A percentile compares a stretch with the other conserved stretches of the same genome.
These are phyloP conservation scores for Pyrenophora tritici-repentis DNA, from an alignment of 2,329 filamentous ascomycete species.

Conservation along the genomic window DNA sequence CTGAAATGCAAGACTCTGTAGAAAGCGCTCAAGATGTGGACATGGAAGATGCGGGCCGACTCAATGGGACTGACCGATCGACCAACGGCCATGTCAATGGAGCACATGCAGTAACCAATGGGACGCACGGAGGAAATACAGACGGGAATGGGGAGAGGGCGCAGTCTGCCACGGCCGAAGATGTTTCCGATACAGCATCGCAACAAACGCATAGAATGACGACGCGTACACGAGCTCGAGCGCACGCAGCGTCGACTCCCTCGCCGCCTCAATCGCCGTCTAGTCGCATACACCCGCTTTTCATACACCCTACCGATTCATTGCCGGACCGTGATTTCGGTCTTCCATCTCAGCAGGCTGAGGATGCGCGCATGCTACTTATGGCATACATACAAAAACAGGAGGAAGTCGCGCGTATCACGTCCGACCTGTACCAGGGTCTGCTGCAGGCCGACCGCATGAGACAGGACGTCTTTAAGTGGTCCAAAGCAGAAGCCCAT, in stretches of 20 bases:
- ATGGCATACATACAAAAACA: conserved; percentile 83
- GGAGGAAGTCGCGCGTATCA: conserved; percentile 77
- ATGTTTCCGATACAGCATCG: conserved; percentile 51
- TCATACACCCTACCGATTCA: conserved; percentile 66
- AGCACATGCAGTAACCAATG: conserved; percentile 28
- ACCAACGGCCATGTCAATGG: conserved; percentile 24
- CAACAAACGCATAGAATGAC: conserved; percentile 59
- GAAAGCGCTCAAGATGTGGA: conserved; percentile 28
- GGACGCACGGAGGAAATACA: conserved; percentile 19
- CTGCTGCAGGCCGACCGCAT: conserved; percentile 74
- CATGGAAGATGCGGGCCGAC: conserved; percentile 34
- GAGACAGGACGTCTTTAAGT: conserved; percentile 71
- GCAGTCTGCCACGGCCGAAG: conserved; percentile 36
- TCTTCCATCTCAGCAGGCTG: conserved; percentile 73
- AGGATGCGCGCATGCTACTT: conserved; percentile 75
- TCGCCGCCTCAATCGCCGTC: conserved; percentile 53
- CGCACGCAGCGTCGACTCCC: conserved; percentile 50
- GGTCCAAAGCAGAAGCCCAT: conserved; percentile 80
- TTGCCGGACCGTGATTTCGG: conserved; percentile 72
- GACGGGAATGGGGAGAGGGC: conserved; percentile 31
- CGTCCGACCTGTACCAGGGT: conserved; percentile 69
- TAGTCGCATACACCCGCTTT: conserved; percentile 72
- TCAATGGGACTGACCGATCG: conserved; percentile 19
- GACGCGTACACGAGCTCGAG: conserved; percentile 58
- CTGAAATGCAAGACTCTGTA: conserved; percentile 20